Conservation (phyloP, 139 green algal genomes). For the Pseudopediastrum boryanum region DNA sequence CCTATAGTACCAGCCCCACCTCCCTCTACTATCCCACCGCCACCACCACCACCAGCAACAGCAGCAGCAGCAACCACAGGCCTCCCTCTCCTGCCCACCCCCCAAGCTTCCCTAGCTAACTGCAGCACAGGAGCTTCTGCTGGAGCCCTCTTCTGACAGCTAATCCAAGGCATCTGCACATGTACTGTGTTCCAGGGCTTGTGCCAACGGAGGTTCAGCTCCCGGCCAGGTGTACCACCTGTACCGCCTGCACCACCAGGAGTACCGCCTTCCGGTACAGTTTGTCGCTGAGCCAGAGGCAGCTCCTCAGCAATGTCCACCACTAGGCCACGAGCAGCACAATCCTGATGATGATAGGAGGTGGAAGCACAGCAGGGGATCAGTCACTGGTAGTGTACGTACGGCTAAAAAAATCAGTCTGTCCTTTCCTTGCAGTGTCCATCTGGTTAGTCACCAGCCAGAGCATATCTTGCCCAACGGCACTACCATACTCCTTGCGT, state of each 20-base stretch:
- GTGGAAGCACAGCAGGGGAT: no score
- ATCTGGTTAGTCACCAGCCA: no score
- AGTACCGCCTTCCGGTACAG: no score
- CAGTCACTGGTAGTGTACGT: no score
- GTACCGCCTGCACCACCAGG: no score
- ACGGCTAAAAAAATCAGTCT: no score
- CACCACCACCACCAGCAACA: neutral
- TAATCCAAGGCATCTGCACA: conserved; percentile 66
- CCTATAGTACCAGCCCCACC: neutral
- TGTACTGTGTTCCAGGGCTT: conserved; percentile 21
- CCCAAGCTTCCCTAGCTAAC: conserved; percentile 39
- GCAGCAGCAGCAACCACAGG: neutral
- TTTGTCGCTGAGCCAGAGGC: conserved; percentile 12
- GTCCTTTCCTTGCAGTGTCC: no score
- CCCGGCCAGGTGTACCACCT: no score
- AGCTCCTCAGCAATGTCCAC: conserved; percentile 42
- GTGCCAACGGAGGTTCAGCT: conserved; percentile 29
- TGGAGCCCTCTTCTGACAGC: conserved; percentile 50
- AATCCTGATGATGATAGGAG: conserved; percentile 33
- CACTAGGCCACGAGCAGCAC: conserved; percentile 31
- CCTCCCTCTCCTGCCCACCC: neutral
- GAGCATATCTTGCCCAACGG: no score
- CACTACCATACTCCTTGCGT: no score
- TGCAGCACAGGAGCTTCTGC: conserved; percentile 49
- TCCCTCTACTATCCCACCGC: conserved; percentile 4